Evolutionary conservation across 176 grass and related monocot species (phyloP).

Genomic region (Poa pratensis): DNA sequence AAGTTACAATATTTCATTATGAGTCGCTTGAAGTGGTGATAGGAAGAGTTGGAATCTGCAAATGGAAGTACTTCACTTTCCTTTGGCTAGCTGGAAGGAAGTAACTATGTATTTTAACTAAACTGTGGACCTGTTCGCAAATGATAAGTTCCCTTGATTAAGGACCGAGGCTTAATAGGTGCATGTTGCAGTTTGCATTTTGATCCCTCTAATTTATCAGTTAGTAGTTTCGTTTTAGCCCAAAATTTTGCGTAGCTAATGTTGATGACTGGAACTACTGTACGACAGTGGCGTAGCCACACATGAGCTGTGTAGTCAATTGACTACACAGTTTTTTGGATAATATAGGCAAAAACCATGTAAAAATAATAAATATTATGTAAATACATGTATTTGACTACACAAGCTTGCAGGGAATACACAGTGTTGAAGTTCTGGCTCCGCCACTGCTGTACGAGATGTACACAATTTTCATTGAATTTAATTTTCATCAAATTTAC

Average conservation of each 20-base stretch:
- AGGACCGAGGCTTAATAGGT: background rate
- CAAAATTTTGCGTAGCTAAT: background rate
- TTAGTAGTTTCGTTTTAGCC: constrained; percentile 10
- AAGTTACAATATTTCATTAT: background rate
- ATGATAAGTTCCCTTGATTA: constrained; percentile 19
- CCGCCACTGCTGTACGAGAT: background rate
- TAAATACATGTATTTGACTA: too few species aligned
- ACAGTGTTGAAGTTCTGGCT: too few species aligned
- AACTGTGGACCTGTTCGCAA: constrained; percentile 6
- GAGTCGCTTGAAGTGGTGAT: background rate
- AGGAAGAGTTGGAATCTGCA: constrained; percentile 21
- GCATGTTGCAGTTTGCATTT: background rate
- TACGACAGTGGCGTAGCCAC: too few species aligned
- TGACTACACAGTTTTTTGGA: too few species aligned
- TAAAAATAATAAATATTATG: too few species aligned
- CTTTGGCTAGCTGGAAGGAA: constrained; percentile 21
- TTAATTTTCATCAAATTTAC: constrained; percentile 10
- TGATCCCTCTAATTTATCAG: background rate
- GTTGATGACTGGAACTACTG: constrained; percentile 1
- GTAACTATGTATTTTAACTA: constrained; percentile 17
- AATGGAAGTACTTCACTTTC: background rate
- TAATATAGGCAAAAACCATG: too few species aligned
- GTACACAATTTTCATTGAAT: background rate
- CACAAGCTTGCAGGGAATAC: too few species aligned
- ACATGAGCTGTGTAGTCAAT: too few species aligned